Evolutionary conservation across 2,329 filamentous ascomycete genomes (phyloP).

Genomic region (Trichoderma gracile): DNA sequence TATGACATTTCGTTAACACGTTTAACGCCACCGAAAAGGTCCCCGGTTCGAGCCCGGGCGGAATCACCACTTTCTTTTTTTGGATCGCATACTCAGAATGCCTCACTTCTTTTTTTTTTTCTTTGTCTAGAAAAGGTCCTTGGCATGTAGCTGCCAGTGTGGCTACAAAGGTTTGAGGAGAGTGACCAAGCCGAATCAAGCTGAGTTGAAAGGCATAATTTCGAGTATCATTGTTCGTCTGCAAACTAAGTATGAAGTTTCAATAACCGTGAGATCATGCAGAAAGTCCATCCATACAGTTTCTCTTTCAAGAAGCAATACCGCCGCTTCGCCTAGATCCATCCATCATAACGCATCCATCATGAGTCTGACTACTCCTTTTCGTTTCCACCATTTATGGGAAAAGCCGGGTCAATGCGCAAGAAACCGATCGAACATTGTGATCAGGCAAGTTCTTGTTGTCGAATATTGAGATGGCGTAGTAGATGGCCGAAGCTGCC

Average conservation of each 20-base stretch:
- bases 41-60: conserved; percentile 26
- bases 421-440: background rate
- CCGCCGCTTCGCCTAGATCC: background rate
- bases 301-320: background rate
- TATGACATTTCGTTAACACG: conserved; percentile 25
- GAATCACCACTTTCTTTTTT: conserved; percentile 21
- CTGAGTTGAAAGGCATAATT: no score
- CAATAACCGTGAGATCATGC: no score
- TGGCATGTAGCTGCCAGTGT: no score
- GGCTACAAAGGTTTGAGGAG: no score
- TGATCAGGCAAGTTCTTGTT: background rate
- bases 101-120: background rate
- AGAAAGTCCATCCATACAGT: no score
- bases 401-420: background rate
- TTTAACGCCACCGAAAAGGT: conserved; percentile 25
- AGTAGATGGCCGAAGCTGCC: background rate
- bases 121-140: no score
- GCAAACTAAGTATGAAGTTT: no score
- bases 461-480: background rate
- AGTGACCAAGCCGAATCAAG: no score
- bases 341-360: background rate
- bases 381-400: background rate
- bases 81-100: background rate
- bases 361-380: background rate
- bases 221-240: no score